These are phyloP conservation scores for Pelagophyceae sp. DNA, from an alignment of 352 stramenopile species.

Conservation along the genomic window DNA sequence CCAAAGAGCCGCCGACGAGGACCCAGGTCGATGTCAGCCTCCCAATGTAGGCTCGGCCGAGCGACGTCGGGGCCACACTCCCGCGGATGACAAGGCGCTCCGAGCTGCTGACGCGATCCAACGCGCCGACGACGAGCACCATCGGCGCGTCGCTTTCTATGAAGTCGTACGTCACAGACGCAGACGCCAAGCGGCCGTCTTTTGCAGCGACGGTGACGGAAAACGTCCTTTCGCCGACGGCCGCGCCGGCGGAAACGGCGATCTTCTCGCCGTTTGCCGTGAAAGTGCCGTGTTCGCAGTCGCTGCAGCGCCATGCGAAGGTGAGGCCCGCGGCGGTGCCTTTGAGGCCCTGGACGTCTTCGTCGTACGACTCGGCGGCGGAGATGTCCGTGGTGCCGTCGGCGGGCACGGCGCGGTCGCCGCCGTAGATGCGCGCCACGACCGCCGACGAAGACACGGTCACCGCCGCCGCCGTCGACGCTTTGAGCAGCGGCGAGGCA, in stretches of 20 bases:
- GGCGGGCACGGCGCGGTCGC: neutral
- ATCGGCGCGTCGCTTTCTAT: neutral
- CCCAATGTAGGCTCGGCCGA: neutral
- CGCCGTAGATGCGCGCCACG: neutral
- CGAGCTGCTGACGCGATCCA: too few species aligned
- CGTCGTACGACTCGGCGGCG: neutral
- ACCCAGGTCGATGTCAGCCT: neutral
- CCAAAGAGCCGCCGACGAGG: neutral
- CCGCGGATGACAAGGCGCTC: too few species aligned
- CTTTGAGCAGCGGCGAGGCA: too few species aligned
- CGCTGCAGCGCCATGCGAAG: conserved; percentile 1
- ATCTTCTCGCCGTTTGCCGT: neutral
- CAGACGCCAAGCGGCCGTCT: neutral
- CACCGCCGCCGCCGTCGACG: neutral
- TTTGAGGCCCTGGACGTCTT: neutral
- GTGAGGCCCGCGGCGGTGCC: neutral
- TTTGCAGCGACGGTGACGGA: too few species aligned
- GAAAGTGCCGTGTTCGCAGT: too few species aligned
- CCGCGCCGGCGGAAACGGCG: neutral
- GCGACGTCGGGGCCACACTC: neutral
- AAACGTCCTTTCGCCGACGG: too few species aligned
- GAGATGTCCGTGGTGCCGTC: neutral
- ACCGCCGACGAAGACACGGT: neutral
- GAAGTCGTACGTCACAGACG: neutral
- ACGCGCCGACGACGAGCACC: neutral